Evolutionary conservation across 2,329 filamentous ascomycete genomes (phyloP), one percentile per base, ranked within the genome.

Genomic region (Fusarium chlamydosporum): DNA sequence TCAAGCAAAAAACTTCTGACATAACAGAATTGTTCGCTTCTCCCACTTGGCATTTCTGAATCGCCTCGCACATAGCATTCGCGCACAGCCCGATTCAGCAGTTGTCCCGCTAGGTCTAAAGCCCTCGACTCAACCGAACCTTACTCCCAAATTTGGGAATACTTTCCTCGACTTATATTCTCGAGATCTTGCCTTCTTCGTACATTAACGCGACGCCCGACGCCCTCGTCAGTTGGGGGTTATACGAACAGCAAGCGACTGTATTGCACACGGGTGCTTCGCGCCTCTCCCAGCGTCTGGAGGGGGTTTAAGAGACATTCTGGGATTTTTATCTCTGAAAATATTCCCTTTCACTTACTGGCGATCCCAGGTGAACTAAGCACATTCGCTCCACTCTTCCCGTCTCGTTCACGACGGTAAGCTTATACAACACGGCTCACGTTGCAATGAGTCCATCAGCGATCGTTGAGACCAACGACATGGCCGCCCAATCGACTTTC

Each of bases 401-500:
- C 43, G 50, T 61, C 55, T 60, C 63, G 63, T 67, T 31, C 60
- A 31, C 35, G 40, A 62, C 68, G 40, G 65, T 59, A 65, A 67
- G 56, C 61, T 66, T 66, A 45, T 61, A 45, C 42, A 65, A 56
- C 57, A 64, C 63, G 58, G 60, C 62, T 67, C 55, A 56, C 57
- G 47, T 73, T 75, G 67, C 71, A 70, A 73, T 77, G 73, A 72
- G 71, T 63, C 72, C 73, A 61, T 68, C 73, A 70, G 70, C 72
- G 41, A 66, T 72, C 55, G 60, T 72, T 51, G 74, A 71, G 58
- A 72, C 71, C 58, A 74, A 70, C 72, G 75, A 79, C 62, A 88
- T 88, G 86, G 85, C 86, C 69, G 79, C 80, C 61, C 74, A 87
- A 67, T 84, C 88, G 65, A 84, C 88, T 34, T 97, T 97, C 79